Conservation (phyloP, 73 alveolate species). For the Paramecium sonneborni region DNA sequence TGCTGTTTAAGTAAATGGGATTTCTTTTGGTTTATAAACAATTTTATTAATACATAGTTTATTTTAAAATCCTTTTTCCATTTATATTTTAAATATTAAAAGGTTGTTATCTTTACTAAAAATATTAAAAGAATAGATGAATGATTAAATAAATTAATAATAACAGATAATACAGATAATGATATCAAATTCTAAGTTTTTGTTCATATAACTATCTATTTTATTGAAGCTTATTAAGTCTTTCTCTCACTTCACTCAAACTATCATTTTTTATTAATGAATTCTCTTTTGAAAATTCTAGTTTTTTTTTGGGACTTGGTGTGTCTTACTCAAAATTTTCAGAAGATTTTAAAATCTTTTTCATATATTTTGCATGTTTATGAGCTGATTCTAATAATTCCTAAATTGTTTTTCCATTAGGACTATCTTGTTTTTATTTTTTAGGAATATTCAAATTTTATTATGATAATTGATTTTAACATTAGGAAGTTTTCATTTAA, state of each 20-base stretch:
- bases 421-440: not conserved
- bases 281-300: slow-evolving; percentile 51
- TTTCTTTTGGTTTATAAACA: too few relatives aligned
- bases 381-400: slow-evolving; percentile 54
- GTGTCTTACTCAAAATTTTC: not conserved
- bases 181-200: not conserved
- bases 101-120: too few relatives aligned
- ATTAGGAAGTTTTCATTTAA: not conserved
- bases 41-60: too few relatives aligned
- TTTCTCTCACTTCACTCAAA: slow-evolving; percentile 29
- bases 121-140: too few relatives aligned
- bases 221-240: slow-evolving; percentile 5
- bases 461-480: not conserved
- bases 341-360: slow-evolving; percentile 18
- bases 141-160: too few relatives aligned
- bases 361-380: slow-evolving; percentile 54
- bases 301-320: slow-evolving; percentile 26
- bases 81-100: too few relatives aligned
- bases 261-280: not conserved
- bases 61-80: too few relatives aligned
- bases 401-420: not conserved
- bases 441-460: not conserved
- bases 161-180: not conserved
- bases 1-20: too few relatives aligned
- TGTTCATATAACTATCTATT: slow-evolving; percentile 24